phyloP scores from a whole-genome alignment of 2,329 filamentous ascomycete genomes.

The Huntiella moniliformis region DNA sequence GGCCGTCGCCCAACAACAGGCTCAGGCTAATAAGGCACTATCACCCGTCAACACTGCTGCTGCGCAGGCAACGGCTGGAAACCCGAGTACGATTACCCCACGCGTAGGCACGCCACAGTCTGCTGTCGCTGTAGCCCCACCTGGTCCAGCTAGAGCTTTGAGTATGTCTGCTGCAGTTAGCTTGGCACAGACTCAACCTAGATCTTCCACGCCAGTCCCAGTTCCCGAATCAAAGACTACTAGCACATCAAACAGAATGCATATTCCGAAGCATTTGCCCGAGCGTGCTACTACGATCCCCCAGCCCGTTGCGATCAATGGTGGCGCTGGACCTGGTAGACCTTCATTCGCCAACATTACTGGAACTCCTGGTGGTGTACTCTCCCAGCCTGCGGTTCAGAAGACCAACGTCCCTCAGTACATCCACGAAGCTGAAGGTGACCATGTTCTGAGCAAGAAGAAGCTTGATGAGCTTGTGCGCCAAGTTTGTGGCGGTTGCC shows the following conservation, averaged over 20 bases:
- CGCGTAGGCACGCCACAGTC: conserved; percentile 32
- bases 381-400: conserved; percentile 69
- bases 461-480: conserved; percentile 90
- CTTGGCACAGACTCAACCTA: conserved; percentile 20
- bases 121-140: conserved; percentile 20
- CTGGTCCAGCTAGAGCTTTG: conserved; percentile 23
- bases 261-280: conserved; percentile 62
- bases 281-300: conserved; percentile 50
- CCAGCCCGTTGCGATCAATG: conserved; percentile 50
- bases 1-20: conserved; percentile 13
- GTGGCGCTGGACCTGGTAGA: conserved; percentile 43
- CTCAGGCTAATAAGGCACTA: conserved; percentile 20
- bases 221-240: conserved; percentile 22
- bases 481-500: conserved; percentile 71
- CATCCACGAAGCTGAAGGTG: conserved; percentile 77
- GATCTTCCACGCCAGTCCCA: conserved; percentile 15
- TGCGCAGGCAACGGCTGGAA: conserved; percentile 25
- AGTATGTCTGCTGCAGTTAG: conserved; percentile 32
- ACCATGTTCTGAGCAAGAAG: conserved; percentile 90
- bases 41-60: conserved; percentile 28
- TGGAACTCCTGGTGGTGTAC: conserved; percentile 59
- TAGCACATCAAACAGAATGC: conserved; percentile 43
- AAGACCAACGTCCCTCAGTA: conserved; percentile 69
- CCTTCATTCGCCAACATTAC: conserved; percentile 72
- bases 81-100: conserved; percentile 29